Conservation (phyloP, 1,284 basidiomycete genomes). For the Puccinia horiana region DNA sequence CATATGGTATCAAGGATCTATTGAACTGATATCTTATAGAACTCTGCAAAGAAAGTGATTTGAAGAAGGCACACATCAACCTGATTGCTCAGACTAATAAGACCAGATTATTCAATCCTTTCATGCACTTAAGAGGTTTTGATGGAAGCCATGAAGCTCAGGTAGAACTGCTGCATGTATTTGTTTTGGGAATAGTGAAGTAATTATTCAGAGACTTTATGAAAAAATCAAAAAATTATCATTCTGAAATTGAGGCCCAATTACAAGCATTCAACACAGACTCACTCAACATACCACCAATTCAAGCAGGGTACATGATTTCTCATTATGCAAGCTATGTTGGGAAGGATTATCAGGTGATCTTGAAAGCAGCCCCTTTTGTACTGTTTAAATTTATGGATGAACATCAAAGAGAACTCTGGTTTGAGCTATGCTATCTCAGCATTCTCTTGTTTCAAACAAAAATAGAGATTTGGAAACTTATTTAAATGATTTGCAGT, state of each 20-base stretch:
- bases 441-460: slow-evolving; percentile 60
- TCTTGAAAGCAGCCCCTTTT: slow-evolving; percentile 60
- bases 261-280: background rate
- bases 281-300: background rate
- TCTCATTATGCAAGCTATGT: slow-evolving; percentile 57
- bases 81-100: background rate
- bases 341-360: slow-evolving; percentile 59
- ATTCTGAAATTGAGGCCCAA: background rate
- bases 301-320: background rate
- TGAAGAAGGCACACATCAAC: background rate
- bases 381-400: slow-evolving; percentile 58
- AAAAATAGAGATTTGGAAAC: slow-evolving; percentile 57
- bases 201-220: background rate
- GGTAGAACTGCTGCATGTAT: background rate
- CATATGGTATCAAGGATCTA: background rate
- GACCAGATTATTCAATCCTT: background rate
- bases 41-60: background rate
- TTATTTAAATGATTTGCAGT: slow-evolving; percentile 53
- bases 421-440: slow-evolving; percentile 58
- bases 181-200: background rate
- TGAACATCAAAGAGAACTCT: slow-evolving; percentile 53
- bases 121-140: background rate
- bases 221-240: background rate
- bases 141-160: background rate
- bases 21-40: background rate